Conservation (phyloP, 768 basidiomycete genomes). For the Rhizopogon roseolus region DNA sequence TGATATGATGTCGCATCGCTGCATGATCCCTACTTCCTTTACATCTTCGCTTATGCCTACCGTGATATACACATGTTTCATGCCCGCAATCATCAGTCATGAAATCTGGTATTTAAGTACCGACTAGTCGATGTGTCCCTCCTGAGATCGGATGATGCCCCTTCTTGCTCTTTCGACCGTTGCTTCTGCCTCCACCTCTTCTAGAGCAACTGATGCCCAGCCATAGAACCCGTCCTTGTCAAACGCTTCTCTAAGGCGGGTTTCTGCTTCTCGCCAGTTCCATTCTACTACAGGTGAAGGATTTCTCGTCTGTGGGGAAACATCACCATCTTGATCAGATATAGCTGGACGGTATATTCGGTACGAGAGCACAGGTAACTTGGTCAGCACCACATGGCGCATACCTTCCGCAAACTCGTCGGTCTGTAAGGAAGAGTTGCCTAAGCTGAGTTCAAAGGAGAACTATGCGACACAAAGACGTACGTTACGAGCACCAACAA, state of each 20-base stretch:
- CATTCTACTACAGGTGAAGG: conserved; percentile 24
- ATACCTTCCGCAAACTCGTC: conserved; percentile 56
- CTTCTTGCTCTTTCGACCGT: conserved; percentile 39
- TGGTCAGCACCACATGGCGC: conserved; percentile 41
- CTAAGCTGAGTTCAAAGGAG: background rate
- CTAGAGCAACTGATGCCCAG: conserved; percentile 49
- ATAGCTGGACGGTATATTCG: conserved; percentile 46
- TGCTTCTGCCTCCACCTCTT: conserved; percentile 56
- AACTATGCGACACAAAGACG: conserved; percentile 17
- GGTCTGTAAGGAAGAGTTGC: conserved; percentile 31
- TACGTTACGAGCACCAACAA: conserved; percentile 54
- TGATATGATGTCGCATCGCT: conserved; percentile 4
- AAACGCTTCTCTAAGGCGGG: conserved; percentile 50
- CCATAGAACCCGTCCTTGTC: conserved; percentile 52
- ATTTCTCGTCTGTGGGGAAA: background rate
- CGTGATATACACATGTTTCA: conserved; percentile 16
- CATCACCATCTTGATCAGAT: conserved; percentile 17
- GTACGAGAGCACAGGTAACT: conserved; percentile 45
- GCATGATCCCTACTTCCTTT: conserved; percentile 7
- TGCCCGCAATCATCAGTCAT: background rate
- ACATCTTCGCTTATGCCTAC: conserved; percentile 16
- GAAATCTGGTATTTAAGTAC: background rate
- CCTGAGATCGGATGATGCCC: background rate
- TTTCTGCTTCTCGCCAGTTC: conserved; percentile 50
- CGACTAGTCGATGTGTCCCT: background rate